Evolutionary conservation across 495 filamentous ascomycete species (phyloP), one percentile per base, ranked within the genome.

Genomic region (Cladorrhinum samala): DNA sequence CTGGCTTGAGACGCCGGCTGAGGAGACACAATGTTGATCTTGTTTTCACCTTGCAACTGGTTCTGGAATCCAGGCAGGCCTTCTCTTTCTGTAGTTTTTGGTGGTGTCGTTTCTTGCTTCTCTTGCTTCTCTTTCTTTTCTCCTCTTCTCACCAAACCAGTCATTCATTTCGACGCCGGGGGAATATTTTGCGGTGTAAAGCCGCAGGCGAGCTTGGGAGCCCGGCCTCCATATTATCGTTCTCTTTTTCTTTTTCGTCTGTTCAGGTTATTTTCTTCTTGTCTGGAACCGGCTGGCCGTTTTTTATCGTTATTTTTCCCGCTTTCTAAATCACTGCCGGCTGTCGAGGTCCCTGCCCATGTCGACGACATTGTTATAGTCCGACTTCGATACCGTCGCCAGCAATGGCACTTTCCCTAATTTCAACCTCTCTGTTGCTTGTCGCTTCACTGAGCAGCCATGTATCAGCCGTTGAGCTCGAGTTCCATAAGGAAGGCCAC

Each of bases 381-480:
- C 38, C 54, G 44, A 36, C 46, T 11, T 46, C 50, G 36, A 30
- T 25, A 30, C 56, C 54, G 24, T 46, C 53, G 66, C 70, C 56
- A 62, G 69, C 61, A 61, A 76, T 76, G 72, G 67, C 68, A 69
- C 46, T 58, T 47, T 55, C 58, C 45, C 61, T 68, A 52, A 40
- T 66, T 43, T 52, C 65, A 41, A 51, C 64, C 48, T 56, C 66
- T 42, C 30, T 50, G 27, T 52, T 73, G 30, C 56, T 71, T 36
- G 17, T 71, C 49, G 63, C 65, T 37, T 51, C 65, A 55, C 61
- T 45, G 46, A 63, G 42, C 33, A 21, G 59, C 48, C 45, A 56
- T 52, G 58, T 43, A 27, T 47, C 64, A 33, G 50, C 61, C 24
- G 41, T 48, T 6, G 41, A 37, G 20, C 9, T n/a, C 20, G 21